A percentile compares a stretch with the other conserved stretches of the same genome.
Conservation (phyloP, 176 grass and related monocot genomes). For the Tillandsia leiboldiana region DNA sequence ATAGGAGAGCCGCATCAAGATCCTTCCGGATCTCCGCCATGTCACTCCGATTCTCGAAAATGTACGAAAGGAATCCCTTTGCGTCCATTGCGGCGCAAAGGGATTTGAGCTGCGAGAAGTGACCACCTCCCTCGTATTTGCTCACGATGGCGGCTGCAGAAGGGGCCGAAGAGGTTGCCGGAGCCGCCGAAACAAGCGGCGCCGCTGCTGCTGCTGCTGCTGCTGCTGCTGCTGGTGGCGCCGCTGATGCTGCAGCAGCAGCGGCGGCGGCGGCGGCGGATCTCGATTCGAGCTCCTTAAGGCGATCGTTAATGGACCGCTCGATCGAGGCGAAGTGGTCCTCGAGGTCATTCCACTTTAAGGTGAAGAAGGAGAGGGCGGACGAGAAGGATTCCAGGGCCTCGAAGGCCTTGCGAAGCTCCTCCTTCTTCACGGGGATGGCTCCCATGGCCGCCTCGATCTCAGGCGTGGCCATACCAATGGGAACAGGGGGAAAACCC, state of each 20-base stretch:
- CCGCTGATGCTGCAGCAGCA: background rate
- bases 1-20: background rate
- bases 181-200: background rate
- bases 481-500: background rate
- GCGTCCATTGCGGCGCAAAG: constrained; percentile 9
- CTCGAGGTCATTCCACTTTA: constrained; percentile 10
- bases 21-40: background rate
- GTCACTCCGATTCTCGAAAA: background rate
- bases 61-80: background rate
- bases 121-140: background rate
- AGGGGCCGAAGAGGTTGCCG: background rate
- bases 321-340: constrained; percentile 2
- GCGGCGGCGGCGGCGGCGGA: background rate
- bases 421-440: constrained; percentile 5
- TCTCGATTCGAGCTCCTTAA: constrained; percentile 1
- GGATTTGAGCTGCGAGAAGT: background rate
- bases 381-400: constrained; percentile 4
- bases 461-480: background rate
- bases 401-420: constrained; percentile 4
- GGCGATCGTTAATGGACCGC: background rate
- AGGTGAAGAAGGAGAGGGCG: background rate
- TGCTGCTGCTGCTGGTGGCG: background rate
- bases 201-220: background rate
- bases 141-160: background rate
- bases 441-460: constrained; percentile 2